Evolutionary conservation across 75 land plant species (phyloP).

Genomic region (Ceratopteris richardii): DNA sequence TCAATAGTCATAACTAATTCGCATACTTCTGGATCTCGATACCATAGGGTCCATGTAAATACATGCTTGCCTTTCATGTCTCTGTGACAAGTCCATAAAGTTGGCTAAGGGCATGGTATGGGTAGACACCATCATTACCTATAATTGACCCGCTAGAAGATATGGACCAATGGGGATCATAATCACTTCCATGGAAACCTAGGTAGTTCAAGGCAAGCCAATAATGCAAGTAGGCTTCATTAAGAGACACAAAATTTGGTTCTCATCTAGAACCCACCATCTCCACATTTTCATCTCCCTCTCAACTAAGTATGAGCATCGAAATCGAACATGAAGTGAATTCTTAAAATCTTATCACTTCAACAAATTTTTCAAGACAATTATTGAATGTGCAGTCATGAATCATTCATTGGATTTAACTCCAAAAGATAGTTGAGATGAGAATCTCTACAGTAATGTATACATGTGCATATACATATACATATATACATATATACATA

Average conservation of each 20-base stretch:
- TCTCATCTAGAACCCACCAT: conserved; percentile 72
- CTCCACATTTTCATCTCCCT: no score
- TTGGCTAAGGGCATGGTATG: conserved; percentile 30
- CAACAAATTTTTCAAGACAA: no score
- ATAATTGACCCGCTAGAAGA: conserved; percentile 2
- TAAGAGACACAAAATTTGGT: conserved; percentile 64
- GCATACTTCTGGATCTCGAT: conserved; percentile 62
- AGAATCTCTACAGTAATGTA: no score
- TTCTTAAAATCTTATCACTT: no score
- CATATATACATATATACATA: no score
- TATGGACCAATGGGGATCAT: no score
- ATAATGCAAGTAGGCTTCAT: conserved; percentile 83
- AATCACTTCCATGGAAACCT: neutral
- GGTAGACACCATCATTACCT: conserved; percentile 54
- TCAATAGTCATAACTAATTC: conserved; percentile 62
- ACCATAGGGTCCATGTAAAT: conserved; percentile 74
- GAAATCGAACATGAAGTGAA: no score
- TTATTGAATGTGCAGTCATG: no score
- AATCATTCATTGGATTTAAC: no score
- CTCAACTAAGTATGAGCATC: no score
- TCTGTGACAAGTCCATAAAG: conserved; percentile 80
- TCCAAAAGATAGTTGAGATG: no score
- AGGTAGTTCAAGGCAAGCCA: conserved; percentile 58
- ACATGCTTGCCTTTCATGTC: conserved; percentile 58
- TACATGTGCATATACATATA: no score